phyloP scores from a whole-genome alignment of 805 yeast genomes.

The Spathaspora boniae region DNA sequence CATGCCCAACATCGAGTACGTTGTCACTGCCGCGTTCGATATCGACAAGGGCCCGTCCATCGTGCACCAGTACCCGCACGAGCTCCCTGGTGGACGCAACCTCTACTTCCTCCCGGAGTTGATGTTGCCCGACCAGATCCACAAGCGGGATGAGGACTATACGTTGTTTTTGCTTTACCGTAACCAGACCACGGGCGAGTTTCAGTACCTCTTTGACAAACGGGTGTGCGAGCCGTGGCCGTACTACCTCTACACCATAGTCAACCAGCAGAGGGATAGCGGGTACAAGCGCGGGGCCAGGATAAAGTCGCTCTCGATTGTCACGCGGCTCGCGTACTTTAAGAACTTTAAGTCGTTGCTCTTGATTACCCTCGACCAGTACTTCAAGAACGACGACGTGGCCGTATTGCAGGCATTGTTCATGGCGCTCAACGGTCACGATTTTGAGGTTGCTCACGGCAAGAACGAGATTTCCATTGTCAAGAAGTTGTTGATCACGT shows the following conservation, averaged over 20 bases:
- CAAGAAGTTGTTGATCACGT: slow-evolving; percentile 37
- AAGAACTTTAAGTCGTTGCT: slow-evolving; percentile 58
- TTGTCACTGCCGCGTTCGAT: slow-evolving; percentile 77
- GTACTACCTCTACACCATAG: slow-evolving; percentile 54
- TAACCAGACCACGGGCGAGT: slow-evolving; percentile 35
- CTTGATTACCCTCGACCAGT: slow-evolving; percentile 48
- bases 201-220: slow-evolving; percentile 33
- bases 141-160: slow-evolving; percentile 54
- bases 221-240: slow-evolving; percentile 37
- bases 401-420: slow-evolving; percentile 25
- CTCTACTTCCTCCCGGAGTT: slow-evolving; percentile 46
- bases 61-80: slow-evolving; percentile 43
- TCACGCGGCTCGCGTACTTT: slow-evolving; percentile 52
- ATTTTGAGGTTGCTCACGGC: slow-evolving; percentile 17
- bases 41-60: slow-evolving; percentile 69
- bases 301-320: slow-evolving; percentile 57
- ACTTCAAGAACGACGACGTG: slow-evolving; percentile 27
- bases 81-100: slow-evolving; percentile 34
- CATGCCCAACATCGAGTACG: slow-evolving; percentile 46
- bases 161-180: slow-evolving; percentile 53
- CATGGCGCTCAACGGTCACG: slow-evolving; percentile 29
- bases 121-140: slow-evolving; percentile 61
- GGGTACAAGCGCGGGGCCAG: slow-evolving; percentile 53
- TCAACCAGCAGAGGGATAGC: slow-evolving; percentile 44
- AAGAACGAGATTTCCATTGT: slow-evolving; percentile 23